These are phyloP conservation scores for Chalciporus chontae DNA, from an alignment of 768 basidiomycete species.

Conservation along the genomic window DNA sequence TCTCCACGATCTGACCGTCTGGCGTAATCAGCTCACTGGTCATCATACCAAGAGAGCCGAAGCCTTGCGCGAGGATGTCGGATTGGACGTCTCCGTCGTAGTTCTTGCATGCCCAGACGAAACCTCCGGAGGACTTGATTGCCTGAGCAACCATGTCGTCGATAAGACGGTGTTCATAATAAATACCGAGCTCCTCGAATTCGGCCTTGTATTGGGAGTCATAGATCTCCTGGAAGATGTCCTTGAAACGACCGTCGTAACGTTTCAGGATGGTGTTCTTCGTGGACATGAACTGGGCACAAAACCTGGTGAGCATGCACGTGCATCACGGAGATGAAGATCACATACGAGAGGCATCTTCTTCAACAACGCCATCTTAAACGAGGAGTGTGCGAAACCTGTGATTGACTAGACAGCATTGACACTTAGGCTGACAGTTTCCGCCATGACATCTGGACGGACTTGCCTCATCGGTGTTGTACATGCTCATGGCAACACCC, in stretches of 20 bases:
- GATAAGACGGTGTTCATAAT: constrained; percentile 95
- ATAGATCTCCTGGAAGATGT: constrained; percentile 97
- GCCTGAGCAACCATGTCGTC: constrained; percentile 99
- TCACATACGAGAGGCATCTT: constrained; percentile 66
- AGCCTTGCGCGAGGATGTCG: constrained; percentile 97
- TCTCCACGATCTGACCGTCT: constrained; percentile 88
- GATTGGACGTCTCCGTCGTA: constrained; percentile 87
- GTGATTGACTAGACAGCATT: constrained; percentile 62
- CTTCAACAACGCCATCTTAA: constrained; percentile 90
- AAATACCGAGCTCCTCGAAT: constrained; percentile 70
- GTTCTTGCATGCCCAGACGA: constrained; percentile 73
- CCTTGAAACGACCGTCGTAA: constrained; percentile 99
- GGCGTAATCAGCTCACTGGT: constrained; percentile 93
- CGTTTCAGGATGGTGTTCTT: constrained; percentile 98
- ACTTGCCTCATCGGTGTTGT: constrained; percentile 90
- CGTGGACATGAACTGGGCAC: constrained; percentile 84
- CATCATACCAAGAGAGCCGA: constrained; percentile 98
- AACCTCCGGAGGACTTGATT: constrained; percentile 94
- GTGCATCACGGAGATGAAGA: constrained; percentile 7
- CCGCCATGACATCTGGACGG: neutral
- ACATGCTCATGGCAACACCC: constrained; percentile 96
- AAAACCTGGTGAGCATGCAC: neutral
- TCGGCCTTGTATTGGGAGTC: constrained; percentile 69
- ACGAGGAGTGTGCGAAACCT: constrained; percentile 95
- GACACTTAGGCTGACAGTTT: neutral